Evolutionary conservation across 2,329 filamentous ascomycete genomes (phyloP).

Genomic region (Tolypocladium guangdongense): DNA sequence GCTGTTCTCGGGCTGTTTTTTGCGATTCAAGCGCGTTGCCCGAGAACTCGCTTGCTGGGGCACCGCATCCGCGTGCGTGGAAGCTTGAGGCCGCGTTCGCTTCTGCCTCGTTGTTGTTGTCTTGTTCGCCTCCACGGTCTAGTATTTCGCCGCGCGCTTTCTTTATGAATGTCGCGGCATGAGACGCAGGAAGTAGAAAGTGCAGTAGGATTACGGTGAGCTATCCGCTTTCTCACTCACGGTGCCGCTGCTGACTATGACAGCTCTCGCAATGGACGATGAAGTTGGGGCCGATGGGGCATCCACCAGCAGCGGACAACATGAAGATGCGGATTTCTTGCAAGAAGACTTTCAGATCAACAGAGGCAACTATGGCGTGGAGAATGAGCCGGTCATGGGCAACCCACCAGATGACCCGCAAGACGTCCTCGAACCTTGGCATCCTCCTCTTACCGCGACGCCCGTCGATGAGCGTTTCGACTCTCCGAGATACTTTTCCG

Average conservation of each 20-base stretch:
- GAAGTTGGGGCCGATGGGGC: too few relatives aligned
- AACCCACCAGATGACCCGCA: neutral
- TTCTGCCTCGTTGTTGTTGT: neutral
- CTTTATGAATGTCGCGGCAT: neutral
- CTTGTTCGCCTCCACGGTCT: neutral
- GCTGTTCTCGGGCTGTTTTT: neutral
- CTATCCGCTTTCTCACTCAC: neutral
- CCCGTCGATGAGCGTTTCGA: neutral
- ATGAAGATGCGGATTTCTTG: neutral
- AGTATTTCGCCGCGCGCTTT: neutral
- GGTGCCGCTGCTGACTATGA: neutral
- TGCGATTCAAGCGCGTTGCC: neutral
- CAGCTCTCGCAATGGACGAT: too few relatives aligned
- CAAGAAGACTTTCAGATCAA: neutral
- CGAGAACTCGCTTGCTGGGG: neutral
- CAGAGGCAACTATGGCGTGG: neutral
- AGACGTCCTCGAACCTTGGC: neutral
- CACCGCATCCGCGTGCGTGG: neutral
- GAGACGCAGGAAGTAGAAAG: neutral
- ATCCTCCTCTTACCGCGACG: neutral
- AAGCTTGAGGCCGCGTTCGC: neutral
- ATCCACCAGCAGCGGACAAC: neutral
- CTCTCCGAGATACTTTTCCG: neutral
- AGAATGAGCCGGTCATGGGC: neutral
- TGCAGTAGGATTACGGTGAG: neutral